Conservation (phyloP, 805 yeast species). For the Wickerhamiella galacta region DNA sequence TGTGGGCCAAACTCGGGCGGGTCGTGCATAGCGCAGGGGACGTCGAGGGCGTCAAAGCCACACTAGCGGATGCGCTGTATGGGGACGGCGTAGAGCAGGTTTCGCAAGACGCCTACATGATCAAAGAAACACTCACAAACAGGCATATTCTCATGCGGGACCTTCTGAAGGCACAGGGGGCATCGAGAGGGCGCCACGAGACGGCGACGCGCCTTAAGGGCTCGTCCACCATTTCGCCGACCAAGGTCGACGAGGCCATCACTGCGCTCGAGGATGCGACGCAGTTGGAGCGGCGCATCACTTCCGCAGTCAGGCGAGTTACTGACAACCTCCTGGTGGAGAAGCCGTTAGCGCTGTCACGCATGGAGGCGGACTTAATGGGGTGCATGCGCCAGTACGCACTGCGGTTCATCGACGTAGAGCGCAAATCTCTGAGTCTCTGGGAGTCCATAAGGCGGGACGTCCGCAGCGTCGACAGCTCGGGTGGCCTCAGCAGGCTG, state of each 20-base stretch:
- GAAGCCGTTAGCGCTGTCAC: conserved; percentile 38
- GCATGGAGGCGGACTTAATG: conserved; percentile 41
- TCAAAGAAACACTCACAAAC: conserved; percentile 85
- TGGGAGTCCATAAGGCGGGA: conserved; percentile 59
- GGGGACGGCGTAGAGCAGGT: conserved; percentile 58
- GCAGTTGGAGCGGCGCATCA: conserved; percentile 54
- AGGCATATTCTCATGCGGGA: conserved; percentile 89
- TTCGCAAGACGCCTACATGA: conserved; percentile 60
- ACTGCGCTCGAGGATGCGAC: conserved; percentile 63
- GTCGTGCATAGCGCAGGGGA: conserved; percentile 59
- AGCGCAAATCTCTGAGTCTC: conserved; percentile 58
- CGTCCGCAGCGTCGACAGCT: conserved; percentile 54
- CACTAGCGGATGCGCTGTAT: conserved; percentile 53
- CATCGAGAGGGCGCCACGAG: conserved; percentile 51
- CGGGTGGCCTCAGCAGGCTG: conserved; percentile 67
- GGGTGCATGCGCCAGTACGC: conserved; percentile 41
- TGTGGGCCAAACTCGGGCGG: conserved; percentile 69
- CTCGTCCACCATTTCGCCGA: conserved; percentile 61
- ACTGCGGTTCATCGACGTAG: conserved; percentile 64
- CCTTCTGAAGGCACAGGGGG: conserved; percentile 57
- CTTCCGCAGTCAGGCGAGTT: conserved; percentile 63
- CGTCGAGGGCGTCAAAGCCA: conserved; percentile 50
- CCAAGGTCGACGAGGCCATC: conserved; percentile 82
- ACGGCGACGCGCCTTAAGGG: conserved; percentile 54
- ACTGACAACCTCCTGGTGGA: conserved; percentile 76